A percentile compares a stretch with the other conserved stretches of the same genome.
Evolutionary conservation across 192 early-diverging fungal species (phyloP).

Genomic region (Physocladia obscura): DNA sequence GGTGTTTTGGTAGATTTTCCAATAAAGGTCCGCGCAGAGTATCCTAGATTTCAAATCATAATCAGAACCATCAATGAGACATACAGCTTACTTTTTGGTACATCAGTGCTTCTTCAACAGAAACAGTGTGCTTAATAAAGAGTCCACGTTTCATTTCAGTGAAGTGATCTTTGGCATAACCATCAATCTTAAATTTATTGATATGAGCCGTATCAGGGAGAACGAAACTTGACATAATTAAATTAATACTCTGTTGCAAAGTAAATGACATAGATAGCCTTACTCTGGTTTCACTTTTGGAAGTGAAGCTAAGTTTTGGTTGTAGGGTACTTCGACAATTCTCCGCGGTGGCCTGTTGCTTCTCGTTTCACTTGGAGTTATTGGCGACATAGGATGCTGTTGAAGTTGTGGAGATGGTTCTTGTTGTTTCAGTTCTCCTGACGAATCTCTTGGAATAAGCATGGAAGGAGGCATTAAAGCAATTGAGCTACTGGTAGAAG

Average conservation of each 20-base stretch:
- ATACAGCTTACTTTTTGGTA: constrained; percentile 62
- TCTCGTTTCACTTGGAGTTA: not conserved
- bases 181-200: constrained; percentile 77
- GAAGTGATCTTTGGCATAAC: constrained; percentile 90
- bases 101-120: constrained; percentile 84
- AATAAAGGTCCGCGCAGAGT: constrained; percentile 76
- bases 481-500: not conserved
- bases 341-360: constrained; percentile 3
- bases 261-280: not conserved
- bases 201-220: constrained; percentile 65
- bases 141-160: constrained; percentile 83
- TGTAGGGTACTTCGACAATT: not conserved
- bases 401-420: not conserved
- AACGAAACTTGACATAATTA: not conserved
- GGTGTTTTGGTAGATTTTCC: constrained; percentile 69
- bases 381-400: not conserved
- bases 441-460: constrained; percentile 3
- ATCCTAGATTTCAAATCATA: constrained; percentile 55
- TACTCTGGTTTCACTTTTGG: constrained; percentile 36
- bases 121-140: constrained; percentile 79
- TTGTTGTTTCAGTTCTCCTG: not conserved
- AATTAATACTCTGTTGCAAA: constrained; percentile 8
- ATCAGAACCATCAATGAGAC: not conserved
- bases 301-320: constrained; percentile 24
- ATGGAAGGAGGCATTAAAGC: not conserved